Conservation (phyloP, 1,284 basidiomycete species). For the Ceratobasidium sp. region DNA sequence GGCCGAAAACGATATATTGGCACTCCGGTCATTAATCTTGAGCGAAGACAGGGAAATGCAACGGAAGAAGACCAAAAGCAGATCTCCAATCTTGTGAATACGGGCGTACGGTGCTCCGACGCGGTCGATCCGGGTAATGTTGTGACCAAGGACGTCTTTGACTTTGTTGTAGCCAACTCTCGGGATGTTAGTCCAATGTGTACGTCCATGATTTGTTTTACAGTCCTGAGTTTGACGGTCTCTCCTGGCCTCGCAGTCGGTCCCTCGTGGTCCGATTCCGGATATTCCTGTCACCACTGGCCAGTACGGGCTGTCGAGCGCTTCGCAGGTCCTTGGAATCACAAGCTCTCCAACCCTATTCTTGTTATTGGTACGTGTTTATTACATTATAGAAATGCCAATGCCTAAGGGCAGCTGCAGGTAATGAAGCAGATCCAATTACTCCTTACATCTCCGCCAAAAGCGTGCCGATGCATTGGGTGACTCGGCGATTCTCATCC, state of each 20-base stretch:
- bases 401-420: background rate
- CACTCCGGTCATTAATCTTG: too few species aligned
- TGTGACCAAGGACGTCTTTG: too few species aligned
- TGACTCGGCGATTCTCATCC: constrained; percentile 29
- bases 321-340: too few species aligned
- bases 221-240: background rate
- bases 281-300: constrained; percentile 24
- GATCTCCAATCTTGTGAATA: too few species aligned
- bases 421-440: constrained; percentile 34
- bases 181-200: too few species aligned
- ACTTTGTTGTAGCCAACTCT: too few species aligned
- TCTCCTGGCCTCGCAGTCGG: too few species aligned
- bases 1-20: background rate
- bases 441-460: constrained; percentile 33
- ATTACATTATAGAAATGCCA: background rate
- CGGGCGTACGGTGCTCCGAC: too few species aligned
- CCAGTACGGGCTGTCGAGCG: constrained; percentile 30
- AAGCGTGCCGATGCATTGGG: constrained; percentile 21
- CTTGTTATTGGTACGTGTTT: too few species aligned
- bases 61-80: too few species aligned
- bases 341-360: constrained; percentile 12
- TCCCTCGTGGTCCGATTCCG: background rate
- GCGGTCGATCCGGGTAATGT: too few species aligned
- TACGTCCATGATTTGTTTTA: background rate
- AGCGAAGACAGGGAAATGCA: too few species aligned